A percentile compares a stretch with the other conserved stretches of the same genome.
Evolutionary conservation across 2,329 filamentous ascomycete species (phyloP).

Genomic region (Cladophialophora chaetospira): DNA sequence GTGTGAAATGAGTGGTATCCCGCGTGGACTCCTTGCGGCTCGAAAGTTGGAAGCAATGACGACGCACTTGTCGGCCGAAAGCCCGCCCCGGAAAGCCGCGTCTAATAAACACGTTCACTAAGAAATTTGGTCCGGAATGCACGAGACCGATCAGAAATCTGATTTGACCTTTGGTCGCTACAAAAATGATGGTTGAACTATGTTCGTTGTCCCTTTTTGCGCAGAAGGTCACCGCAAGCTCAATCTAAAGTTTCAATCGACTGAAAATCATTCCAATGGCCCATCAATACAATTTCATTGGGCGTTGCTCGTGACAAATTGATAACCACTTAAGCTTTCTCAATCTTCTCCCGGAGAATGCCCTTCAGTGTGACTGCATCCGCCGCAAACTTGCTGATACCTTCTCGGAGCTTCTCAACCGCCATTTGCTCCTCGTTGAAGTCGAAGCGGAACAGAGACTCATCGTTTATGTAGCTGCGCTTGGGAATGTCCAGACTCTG

Average conservation of each 20-base stretch:
- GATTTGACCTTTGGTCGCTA: background rate
- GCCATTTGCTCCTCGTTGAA: slow-evolving; percentile 99
- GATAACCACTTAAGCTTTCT: slow-evolving; percentile 36
- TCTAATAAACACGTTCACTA: too few species aligned
- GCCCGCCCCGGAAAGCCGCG: too few species aligned
- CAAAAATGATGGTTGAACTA: background rate
- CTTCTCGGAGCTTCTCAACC: slow-evolving; percentile 97
- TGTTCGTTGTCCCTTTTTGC: background rate
- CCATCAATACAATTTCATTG: background rate
- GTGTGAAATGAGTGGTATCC: too few species aligned
- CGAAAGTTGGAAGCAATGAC: too few species aligned
- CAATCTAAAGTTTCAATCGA: slow-evolving; percentile 1
- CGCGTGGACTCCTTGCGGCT: too few species aligned
- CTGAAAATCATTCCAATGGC: background rate
- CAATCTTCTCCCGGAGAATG: slow-evolving; percentile 85
- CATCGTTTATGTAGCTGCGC: slow-evolving; percentile 87
- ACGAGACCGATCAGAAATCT: too few species aligned
- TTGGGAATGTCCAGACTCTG: slow-evolving; percentile 73
- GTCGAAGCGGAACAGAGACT: slow-evolving; percentile 92
- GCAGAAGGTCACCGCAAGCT: background rate
- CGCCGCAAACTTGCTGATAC: slow-evolving; percentile 98
- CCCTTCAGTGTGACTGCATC: slow-evolving; percentile 93
- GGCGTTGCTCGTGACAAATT: background rate
- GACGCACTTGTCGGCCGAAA: too few species aligned
- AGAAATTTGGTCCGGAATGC: too few species aligned